A percentile compares a stretch with the other conserved stretches of the same genome.
phyloP scores from a whole-genome alignment of 1,284 basidiomycete species.

The Moniliella sp. region DNA sequence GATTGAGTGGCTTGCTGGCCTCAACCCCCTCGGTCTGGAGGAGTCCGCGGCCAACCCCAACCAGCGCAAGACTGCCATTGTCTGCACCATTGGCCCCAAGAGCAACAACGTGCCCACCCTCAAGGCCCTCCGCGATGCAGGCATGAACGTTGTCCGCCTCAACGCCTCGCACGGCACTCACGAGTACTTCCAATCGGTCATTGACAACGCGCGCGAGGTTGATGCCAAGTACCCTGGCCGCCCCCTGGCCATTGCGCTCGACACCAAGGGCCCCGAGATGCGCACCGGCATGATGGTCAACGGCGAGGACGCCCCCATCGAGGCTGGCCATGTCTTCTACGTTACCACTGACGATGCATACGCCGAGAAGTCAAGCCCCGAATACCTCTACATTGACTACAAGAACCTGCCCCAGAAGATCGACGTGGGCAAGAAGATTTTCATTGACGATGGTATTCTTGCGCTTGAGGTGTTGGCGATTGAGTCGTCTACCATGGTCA shows the following conservation, averaged over 20 bases:
- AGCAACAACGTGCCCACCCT: slow-evolving; percentile 27
- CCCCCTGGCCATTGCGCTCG: too few relatives aligned
- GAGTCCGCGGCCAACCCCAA: slow-evolving; percentile 16
- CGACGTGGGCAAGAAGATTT: slow-evolving; percentile 79
- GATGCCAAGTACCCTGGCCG: slow-evolving; percentile 47
- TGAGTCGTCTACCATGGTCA: slow-evolving; percentile 28
- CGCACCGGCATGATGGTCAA: slow-evolving; percentile 81
- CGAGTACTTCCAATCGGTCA: slow-evolving; percentile 28
- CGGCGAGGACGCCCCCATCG: slow-evolving; percentile 61
- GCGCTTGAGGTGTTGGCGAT: slow-evolving; percentile 75
- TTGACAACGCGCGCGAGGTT: slow-evolving; percentile 25
- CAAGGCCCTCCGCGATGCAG: slow-evolving; percentile 23
- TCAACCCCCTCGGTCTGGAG: slow-evolving; percentile 27
- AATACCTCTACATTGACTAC: too few relatives aligned
- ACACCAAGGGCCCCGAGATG: slow-evolving; percentile 97
- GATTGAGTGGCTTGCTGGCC: slow-evolving; percentile 30
- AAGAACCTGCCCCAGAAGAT: slow-evolving; percentile 83
- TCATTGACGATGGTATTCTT: slow-evolving; percentile 87
- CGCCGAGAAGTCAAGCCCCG: slow-evolving; percentile 39
- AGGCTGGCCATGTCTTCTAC: slow-evolving; percentile 80
- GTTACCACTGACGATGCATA: slow-evolving; percentile 67
- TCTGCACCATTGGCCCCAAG: too few relatives aligned
- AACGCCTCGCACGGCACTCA: slow-evolving; percentile 29
- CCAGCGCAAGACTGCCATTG: slow-evolving; percentile 33
- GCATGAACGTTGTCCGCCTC: slow-evolving; percentile 32